Evolutionary conservation across 306 rosid genomes (phyloP), one percentile per base, ranked within the genome.

Genomic region (Lathyrus aphaca): DNA sequence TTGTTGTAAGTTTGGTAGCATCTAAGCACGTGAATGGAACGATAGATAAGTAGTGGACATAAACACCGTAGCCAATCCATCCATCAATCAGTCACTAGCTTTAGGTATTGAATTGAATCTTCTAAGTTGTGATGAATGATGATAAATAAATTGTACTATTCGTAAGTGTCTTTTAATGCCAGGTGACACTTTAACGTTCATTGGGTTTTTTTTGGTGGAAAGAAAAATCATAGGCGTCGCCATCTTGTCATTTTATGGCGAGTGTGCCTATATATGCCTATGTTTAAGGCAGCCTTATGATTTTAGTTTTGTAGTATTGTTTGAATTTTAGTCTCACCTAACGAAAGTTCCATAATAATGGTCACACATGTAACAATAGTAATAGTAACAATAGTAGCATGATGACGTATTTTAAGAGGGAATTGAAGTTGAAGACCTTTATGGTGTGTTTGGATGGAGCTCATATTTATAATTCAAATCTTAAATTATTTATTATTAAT

Each of bases 81-180:
- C 81, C 64, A 78, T 73, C 87, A 73, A 68, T 75, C 87, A 73
- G 64, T 75, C 87, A 78, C 71, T 70, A 37, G 45, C 46, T 16
- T 5, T 72, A 59, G 45, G 29, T 16, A 10, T 7, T 35, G 39
- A 35, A 61, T 14, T 78, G 66, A 72, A 63, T 53, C 74, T 76
- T 78, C 57, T 42, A 54, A 49, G 65, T 77, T 77, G 70, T 23
- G 51, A 62, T 43, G 27, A 50, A 66, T 23, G 45, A 66, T 43
- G 25, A 44, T 18, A 65, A 42, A 46, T 66, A 16, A 58, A 46
- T 66, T 71, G 43, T 78, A 15, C 30, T 10, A 11, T 18, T 27
- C 12, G 18, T 71, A 75, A 68, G 19, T 25, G 46, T 6, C 64
- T 69, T 79, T 19, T 4, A 71, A 46, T 17, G 21, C 9, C 57